Evolutionary conservation across 2,329 filamentous ascomycete species (phyloP).

Genomic region (Fusarium citri): DNA sequence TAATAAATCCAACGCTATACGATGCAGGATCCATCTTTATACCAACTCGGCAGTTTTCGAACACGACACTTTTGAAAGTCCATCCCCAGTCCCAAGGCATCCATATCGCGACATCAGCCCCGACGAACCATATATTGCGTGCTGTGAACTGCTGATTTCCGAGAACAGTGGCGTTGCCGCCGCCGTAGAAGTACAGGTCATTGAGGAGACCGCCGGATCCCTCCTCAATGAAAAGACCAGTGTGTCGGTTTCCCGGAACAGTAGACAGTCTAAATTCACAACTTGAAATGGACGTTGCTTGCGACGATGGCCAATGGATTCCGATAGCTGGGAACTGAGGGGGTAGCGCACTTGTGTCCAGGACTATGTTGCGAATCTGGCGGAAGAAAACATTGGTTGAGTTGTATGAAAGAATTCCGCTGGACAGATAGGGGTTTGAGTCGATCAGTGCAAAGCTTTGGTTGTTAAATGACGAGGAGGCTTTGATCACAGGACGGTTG

Average conservation of each 20-base stretch:
- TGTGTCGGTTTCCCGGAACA: conserved; percentile 60
- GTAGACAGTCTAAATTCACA: conserved; percentile 65
- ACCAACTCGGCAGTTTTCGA: conserved; percentile 73
- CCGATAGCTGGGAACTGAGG: conserved; percentile 60
- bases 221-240: conserved; percentile 72
- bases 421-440: conserved; percentile 58
- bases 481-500: conserved; percentile 66
- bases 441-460: conserved; percentile 60
- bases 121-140: conserved; percentile 74
- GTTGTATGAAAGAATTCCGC: conserved; percentile 57
- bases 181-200: conserved; percentile 78
- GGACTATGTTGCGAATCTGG: conserved; percentile 67
- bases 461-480: conserved; percentile 59
- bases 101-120: conserved; percentile 73
- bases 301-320: conserved; percentile 76
- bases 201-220: conserved; percentile 75
- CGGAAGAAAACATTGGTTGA: conserved; percentile 71
- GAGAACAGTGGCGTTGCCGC: conserved; percentile 66
- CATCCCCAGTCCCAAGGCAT: conserved; percentile 84
- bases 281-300: conserved; percentile 71
- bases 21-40: conserved; percentile 71
- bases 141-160: conserved; percentile 81
- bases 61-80: conserved; percentile 74
- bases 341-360: conserved; percentile 65
- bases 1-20: conserved; percentile 75